Base-by-base conservation (phyloP, 805 yeast genomes). In the Priceomyces fermenticarens region DNA sequence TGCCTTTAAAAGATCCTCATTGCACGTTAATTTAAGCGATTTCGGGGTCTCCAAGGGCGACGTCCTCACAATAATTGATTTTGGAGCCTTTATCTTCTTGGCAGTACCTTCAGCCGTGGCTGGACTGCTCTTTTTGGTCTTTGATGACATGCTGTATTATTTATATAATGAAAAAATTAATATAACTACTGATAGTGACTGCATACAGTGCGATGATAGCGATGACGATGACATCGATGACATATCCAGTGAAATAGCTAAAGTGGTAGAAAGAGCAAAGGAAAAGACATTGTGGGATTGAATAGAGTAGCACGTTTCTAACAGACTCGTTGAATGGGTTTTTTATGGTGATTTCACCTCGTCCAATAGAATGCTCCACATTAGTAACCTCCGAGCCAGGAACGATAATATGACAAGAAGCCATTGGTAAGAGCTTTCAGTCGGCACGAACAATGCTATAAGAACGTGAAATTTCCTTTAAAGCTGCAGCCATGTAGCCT, bases 1-100 rank as follows among this genome's bases (percentile, higher is more conserved):
- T 1, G 73, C 75, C 39, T 69, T 68, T 33, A 78, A 57, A 1
- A 75, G 64, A 1, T 72, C 70, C 0, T 71, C 65, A 41, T 75
- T 68, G 2, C 80, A 41, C 15, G 58, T 58, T 0, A 68, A 71
- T 41, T 66, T 68, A n/a, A 64, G 51, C 8, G 65, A 51, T 37
- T 70, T 72, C n/a, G 55, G 43, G 10, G 41, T 29, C 8, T 45
- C 36, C 10, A 46, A 46, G 2, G 42, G 25, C 2, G 56, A 38
- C 1, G 77, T 77, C 14, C 78, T 49, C 5, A 60, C 69, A n/a
- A 72, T 66, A 45, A 53, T 69, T 6, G 54, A 37, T 48, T 66
- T 69, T 2, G 77, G 78, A 1, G 66, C 26, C 43, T 71, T 72
- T 30, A 65, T 32, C 47, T 62, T 64, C 53, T 65, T 69, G 9